These are phyloP conservation scores for Dactylonectria macrodidyma DNA, from an alignment of 2,329 filamentous ascomycete species.

Conservation along the genomic window DNA sequence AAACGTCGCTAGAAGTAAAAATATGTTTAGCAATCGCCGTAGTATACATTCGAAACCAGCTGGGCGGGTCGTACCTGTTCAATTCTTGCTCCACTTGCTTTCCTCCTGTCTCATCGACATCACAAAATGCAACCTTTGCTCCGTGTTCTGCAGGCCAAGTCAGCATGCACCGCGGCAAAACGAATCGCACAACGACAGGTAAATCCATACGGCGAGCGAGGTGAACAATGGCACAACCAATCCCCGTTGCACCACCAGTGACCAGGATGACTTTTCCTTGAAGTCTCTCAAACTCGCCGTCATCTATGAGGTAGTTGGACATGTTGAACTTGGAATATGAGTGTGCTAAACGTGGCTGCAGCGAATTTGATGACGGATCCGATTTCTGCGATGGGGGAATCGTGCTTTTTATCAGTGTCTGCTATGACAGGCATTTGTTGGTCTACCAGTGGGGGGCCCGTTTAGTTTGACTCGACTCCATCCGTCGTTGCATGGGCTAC, in stretches of 20 bases:
- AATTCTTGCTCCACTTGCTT: neutral
- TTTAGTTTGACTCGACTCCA: no score
- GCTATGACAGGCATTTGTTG: no score
- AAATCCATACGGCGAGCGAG: conserved; percentile 11
- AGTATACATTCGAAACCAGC: neutral
- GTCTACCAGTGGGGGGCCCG: no score
- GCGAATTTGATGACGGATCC: no score
- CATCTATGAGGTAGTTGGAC: neutral
- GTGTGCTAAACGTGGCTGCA: no score
- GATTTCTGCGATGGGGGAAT: no score
- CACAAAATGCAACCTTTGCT: conserved; percentile 8
- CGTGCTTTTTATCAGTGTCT: no score
- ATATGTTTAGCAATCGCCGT: neutral
- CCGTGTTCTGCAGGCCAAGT: neutral
- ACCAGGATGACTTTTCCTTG: conserved; percentile 14
- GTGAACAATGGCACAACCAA: conserved; percentile 17
- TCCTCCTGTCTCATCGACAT: neutral
- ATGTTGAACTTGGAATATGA: neutral
- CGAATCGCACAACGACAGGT: no score
- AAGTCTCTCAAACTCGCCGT: conserved; percentile 1
- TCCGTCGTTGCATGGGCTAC: no score
- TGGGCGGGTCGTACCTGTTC: neutral
- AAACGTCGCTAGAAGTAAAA: neutral
- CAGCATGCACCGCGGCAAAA: neutral
- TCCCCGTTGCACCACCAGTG: conserved; percentile 19